Evolutionary conservation across 2,329 filamentous ascomycete genomes (phyloP).

Genomic region (Pseudogymnoascus sp.): DNA sequence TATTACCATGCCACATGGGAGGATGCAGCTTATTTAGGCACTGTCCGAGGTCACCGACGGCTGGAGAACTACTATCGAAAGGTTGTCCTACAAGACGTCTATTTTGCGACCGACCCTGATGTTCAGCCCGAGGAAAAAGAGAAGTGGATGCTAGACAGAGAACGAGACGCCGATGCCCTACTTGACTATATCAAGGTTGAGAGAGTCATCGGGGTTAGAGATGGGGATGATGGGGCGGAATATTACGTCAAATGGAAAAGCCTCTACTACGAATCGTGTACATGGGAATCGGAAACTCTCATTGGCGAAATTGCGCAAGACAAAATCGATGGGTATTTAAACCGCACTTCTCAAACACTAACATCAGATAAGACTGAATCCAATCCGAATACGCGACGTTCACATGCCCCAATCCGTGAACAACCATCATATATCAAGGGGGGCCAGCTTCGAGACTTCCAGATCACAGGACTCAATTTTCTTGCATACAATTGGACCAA

Average conservation of each 20-base stretch:
- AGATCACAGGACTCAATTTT: slow-evolving; percentile 90
- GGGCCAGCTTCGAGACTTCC: slow-evolving; percentile 84
- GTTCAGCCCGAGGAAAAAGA: slow-evolving; percentile 79
- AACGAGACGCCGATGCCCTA: slow-evolving; percentile 80
- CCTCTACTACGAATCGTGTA: slow-evolving; percentile 86
- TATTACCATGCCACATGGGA: slow-evolving; percentile 97
- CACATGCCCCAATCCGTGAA: slow-evolving; percentile 63
- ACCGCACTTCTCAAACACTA: slow-evolving; percentile 74
- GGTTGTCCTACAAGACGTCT: slow-evolving; percentile 70
- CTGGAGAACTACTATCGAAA: slow-evolving; percentile 94
- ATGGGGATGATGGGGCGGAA: slow-evolving; percentile 67
- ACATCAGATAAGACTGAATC: slow-evolving; percentile 71
- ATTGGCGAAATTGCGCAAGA: slow-evolving; percentile 73
- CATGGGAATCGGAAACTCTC: slow-evolving; percentile 76
- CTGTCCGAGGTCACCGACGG: slow-evolving; percentile 77
- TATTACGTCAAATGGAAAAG: slow-evolving; percentile 98
- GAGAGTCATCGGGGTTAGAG: slow-evolving; percentile 76
- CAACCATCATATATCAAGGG: slow-evolving; percentile 81
- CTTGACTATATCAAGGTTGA: slow-evolving; percentile 90
- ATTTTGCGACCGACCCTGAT: slow-evolving; percentile 65
- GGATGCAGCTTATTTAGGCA: slow-evolving; percentile 62
- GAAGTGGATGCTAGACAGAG: slow-evolving; percentile 90
- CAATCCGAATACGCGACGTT: slow-evolving; percentile 65
- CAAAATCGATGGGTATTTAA: slow-evolving; percentile 85
- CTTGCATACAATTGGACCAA: slow-evolving; percentile 92